Evolutionary conservation across 139 green algal genomes (phyloP).

Genomic region (Picochlorum sp.): DNA sequence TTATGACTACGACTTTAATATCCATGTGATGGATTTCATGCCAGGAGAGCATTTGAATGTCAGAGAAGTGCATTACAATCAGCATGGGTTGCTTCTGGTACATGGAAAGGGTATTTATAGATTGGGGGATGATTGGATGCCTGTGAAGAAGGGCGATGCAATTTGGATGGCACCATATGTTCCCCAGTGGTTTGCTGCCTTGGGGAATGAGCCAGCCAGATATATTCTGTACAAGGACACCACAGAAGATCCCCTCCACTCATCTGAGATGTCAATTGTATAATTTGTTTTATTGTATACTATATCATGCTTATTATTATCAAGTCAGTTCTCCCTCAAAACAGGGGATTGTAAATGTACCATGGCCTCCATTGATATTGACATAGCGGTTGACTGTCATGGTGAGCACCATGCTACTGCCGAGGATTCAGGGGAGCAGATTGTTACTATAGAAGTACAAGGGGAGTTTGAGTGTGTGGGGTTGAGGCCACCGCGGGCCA

Average conservation of each 20-base stretch:
- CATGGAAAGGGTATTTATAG: slow-evolving; percentile 88
- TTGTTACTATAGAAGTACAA: too few species aligned
- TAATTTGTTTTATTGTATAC: too few species aligned
- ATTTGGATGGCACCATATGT: slow-evolving; percentile 86
- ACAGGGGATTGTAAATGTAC: too few species aligned
- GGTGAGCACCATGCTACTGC: too few species aligned
- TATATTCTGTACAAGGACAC: slow-evolving; percentile 90
- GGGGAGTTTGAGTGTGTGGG: too few species aligned
- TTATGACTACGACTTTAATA: slow-evolving; percentile 87
- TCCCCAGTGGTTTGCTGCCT: slow-evolving; percentile 82
- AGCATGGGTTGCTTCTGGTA: slow-evolving; percentile 90
- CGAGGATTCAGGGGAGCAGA: too few species aligned
- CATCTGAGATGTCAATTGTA: too few species aligned
- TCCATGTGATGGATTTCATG: slow-evolving; percentile 95
- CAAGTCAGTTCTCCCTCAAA: too few species aligned
- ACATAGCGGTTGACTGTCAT: too few species aligned
- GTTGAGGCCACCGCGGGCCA: too few species aligned
- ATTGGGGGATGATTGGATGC: slow-evolving; percentile 76
- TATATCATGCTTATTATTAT: too few species aligned
- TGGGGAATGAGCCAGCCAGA: slow-evolving; percentile 53
- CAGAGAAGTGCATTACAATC: slow-evolving; percentile 97
- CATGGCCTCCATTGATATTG: too few species aligned
- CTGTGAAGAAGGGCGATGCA: slow-evolving; percentile 58
- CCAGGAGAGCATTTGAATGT: slow-evolving; percentile 59
- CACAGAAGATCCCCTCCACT: slow-evolving; percentile 51